Conservation (phyloP, 495 filamentous ascomycete species). For the Aspergillus heteromorphus region DNA sequence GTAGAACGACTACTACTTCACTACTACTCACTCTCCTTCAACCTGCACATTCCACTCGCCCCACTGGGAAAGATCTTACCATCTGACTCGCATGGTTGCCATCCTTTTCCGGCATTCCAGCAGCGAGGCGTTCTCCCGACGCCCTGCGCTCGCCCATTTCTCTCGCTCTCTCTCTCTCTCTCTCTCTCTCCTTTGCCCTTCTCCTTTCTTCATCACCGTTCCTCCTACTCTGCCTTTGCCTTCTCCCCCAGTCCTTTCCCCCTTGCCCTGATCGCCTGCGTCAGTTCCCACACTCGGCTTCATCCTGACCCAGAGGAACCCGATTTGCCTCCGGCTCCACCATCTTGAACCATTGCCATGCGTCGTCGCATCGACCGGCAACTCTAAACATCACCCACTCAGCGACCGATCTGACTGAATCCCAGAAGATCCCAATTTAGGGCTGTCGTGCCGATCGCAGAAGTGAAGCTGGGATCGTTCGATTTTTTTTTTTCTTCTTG, state of each 20-base stretch:
- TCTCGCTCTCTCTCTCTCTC: not conserved
- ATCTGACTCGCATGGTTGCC: conserved; percentile 14
- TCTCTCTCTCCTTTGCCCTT: not conserved
- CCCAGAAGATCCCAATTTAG: conserved; percentile 13
- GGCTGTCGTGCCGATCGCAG: conserved; percentile 15
- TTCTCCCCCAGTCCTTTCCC: not conserved
- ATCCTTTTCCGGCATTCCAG: conserved; percentile 7
- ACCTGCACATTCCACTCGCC: not conserved
- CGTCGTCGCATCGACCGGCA: not conserved
- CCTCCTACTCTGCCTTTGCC: no score
- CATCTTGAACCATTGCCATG: not conserved
- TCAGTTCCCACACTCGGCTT: not conserved
- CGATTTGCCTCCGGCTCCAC: not conserved
- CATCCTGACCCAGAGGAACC: not conserved
- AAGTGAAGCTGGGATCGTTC: not conserved
- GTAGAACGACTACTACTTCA: no score
- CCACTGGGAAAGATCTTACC: conserved; percentile 9
- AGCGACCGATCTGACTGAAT: conserved; percentile 9
- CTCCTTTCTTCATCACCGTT: not conserved
- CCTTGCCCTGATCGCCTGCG: not conserved
- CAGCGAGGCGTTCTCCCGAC: not conserved
- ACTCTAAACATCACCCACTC: not conserved
- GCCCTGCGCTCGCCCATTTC: not conserved
- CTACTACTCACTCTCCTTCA: not conserved
- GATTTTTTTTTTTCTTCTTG: not conserved